A percentile compares a stretch with the other conserved stretches of the same genome.
These are phyloP conservation scores for Daedalea quercina DNA, from an alignment of 768 basidiomycete genomes.

Conservation along the genomic window DNA sequence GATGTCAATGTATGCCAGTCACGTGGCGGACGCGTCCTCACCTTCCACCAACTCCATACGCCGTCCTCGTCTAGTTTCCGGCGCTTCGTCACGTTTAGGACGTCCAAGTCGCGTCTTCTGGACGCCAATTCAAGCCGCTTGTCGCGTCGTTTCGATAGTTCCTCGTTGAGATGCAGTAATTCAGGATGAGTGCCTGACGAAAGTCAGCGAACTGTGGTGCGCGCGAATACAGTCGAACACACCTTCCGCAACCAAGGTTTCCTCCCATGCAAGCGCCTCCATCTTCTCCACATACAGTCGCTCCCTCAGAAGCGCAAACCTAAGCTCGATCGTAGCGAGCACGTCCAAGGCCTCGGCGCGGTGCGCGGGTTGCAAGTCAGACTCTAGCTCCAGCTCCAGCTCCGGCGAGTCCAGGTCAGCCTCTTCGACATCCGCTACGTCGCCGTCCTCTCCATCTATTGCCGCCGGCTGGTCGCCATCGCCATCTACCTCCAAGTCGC, in stretches of 20 bases:
- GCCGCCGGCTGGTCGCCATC: constrained; percentile 19
- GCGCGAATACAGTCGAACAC: constrained; percentile 17
- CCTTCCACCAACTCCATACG: constrained; percentile 92
- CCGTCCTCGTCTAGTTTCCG: constrained; percentile 65
- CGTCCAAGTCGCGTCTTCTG: constrained; percentile 64
- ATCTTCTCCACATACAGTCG: constrained; percentile 90
- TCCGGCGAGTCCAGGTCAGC: constrained; percentile 37
- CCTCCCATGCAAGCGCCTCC: constrained; percentile 86
- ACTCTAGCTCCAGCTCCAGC: constrained; percentile 43
- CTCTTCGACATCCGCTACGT: constrained; percentile 30
- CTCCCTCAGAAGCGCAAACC: constrained; percentile 83
- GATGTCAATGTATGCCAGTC: background rate
- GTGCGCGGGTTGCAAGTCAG: constrained; percentile 75
- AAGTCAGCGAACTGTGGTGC: constrained; percentile 1
- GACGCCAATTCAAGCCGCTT: constrained; percentile 77
- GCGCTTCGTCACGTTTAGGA: constrained; percentile 53
- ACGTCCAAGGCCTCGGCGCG: constrained; percentile 85
- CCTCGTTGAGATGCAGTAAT: constrained; percentile 71
- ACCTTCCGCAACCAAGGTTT: constrained; percentile 75
- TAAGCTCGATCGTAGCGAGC: constrained; percentile 85
- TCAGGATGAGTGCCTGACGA: constrained; percentile 78
- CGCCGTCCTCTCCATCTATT: constrained; percentile 20
- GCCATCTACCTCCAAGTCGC: constrained; percentile 19
- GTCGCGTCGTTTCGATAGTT: constrained; percentile 72
- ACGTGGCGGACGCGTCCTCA: constrained; percentile 25